These are phyloP conservation scores for Cucurbitaria berberidis DNA, from an alignment of 2,329 filamentous ascomycete species.

Conservation along the genomic window DNA sequence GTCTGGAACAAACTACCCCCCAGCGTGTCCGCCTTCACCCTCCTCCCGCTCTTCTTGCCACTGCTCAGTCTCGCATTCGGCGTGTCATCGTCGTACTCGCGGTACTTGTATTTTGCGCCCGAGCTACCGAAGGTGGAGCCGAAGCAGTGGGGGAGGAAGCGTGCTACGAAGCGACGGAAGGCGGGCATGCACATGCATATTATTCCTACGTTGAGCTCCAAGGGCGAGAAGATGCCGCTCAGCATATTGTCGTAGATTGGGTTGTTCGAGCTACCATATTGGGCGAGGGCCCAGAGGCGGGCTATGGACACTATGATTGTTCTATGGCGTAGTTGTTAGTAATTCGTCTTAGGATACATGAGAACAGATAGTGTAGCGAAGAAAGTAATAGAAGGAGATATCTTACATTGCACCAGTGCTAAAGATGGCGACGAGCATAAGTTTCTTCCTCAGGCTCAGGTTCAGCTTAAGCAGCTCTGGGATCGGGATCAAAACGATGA, in stretches of 20 bases:
- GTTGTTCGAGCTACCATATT: constrained; percentile 50
- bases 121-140: neutral
- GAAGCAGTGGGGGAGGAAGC: constrained; percentile 42
- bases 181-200: constrained; percentile 26
- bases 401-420: constrained; percentile 14
- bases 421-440: constrained; percentile 16
- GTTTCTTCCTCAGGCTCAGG: constrained; percentile 10
- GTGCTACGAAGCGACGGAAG: constrained; percentile 22
- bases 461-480: constrained; percentile 15
- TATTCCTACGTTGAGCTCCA: constrained; percentile 24
- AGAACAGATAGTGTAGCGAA: neutral
- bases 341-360: neutral
- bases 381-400: neutral
- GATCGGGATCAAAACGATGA: constrained; percentile 13
- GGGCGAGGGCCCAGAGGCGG: constrained; percentile 48
- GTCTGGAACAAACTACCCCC: constrained; percentile 11
- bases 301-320: constrained; percentile 49
- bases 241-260: constrained; percentile 41
- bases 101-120: neutral
- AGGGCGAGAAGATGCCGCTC: constrained; percentile 20
- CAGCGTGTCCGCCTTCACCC: constrained; percentile 4
- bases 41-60: neutral
- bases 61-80: neutral
- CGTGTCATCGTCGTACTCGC: neutral
- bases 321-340: neutral